phyloP scores from a whole-genome alignment of 2,329 filamentous ascomycete species.

The Fusarium sp. region DNA sequence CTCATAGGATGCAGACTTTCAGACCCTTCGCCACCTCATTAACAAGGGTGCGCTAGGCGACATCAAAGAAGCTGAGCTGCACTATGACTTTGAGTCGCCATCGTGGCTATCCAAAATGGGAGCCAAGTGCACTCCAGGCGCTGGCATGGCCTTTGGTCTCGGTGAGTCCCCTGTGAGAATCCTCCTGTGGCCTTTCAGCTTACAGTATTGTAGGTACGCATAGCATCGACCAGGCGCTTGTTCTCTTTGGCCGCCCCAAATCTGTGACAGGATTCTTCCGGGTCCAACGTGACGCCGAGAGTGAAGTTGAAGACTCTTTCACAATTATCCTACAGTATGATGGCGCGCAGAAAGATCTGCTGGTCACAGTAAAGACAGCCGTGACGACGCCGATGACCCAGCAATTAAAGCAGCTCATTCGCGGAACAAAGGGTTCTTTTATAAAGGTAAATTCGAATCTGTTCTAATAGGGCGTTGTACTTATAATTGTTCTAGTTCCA shows the following conservation, averaged over 20 bases:
- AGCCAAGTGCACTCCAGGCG: slow-evolving; percentile 47
- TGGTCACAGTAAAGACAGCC: slow-evolving; percentile 35
- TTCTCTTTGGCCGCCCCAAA: slow-evolving; percentile 21
- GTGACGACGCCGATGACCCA: slow-evolving; percentile 26
- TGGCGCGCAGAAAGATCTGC: slow-evolving; percentile 45
- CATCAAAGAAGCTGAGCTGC: slow-evolving; percentile 71
- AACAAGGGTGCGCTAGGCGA: slow-evolving; percentile 53
- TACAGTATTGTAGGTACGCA: slow-evolving; percentile 23
- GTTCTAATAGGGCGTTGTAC: rapidly evolving
- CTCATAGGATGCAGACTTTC: slow-evolving; percentile 34
- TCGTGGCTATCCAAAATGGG: slow-evolving; percentile 50
- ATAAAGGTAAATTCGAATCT: slow-evolving; percentile 10
- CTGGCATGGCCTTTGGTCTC: slow-evolving; percentile 54
- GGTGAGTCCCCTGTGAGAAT: slow-evolving; percentile 33
- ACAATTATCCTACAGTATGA: slow-evolving; percentile 69
- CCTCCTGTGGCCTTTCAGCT: rapidly evolving
- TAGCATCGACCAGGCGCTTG: slow-evolving; percentile 36
- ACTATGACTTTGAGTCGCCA: slow-evolving; percentile 66
- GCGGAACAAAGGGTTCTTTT: slow-evolving; percentile 36
- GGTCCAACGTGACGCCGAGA: slow-evolving; percentile 26
- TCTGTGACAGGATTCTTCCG: slow-evolving; percentile 38
- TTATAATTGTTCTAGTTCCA: slow-evolving; percentile 54
- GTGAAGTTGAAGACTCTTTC: slow-evolving; percentile 56
- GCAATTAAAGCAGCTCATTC: slow-evolving; percentile 30
- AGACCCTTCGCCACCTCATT: slow-evolving; percentile 22